These are phyloP conservation scores for Arachis stenosperma DNA, from an alignment of 306 rosid species.

Conservation along the genomic window DNA sequence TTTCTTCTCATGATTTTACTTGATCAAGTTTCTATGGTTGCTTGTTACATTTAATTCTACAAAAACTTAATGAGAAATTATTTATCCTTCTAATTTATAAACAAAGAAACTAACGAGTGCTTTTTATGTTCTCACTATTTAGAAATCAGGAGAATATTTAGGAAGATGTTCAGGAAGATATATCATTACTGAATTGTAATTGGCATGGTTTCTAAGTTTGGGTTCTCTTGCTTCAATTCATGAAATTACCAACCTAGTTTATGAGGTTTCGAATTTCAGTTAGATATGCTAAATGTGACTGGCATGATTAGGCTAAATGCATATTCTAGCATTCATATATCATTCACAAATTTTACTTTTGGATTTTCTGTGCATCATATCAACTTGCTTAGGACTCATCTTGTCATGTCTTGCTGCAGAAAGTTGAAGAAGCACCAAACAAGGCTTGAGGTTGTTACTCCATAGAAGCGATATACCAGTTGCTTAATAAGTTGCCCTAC, in stretches of 20 bases:
- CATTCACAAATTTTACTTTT: slow-evolving; percentile 3
- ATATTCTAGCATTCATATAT: not conserved
- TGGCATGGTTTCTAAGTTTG: not conserved
- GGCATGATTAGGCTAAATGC: too few relatives aligned
- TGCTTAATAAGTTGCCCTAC: slow-evolving; percentile 24
- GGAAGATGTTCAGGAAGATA: too few relatives aligned
- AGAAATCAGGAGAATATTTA: too few relatives aligned
- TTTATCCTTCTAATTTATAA: too few relatives aligned
- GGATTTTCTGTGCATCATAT: slow-evolving; percentile 1
- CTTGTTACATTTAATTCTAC: not conserved
- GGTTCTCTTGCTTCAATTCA: not conserved
- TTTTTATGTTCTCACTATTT: too few relatives aligned
- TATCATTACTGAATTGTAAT: not conserved
- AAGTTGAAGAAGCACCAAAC: too few relatives aligned
- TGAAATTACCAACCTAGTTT: slow-evolving; percentile 8
- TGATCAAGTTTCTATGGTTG: not conserved
- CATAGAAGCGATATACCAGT: not conserved
- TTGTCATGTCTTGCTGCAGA: too few relatives aligned
- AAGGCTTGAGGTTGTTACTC: not conserved
- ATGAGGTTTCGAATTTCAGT: not conserved
- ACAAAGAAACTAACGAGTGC: too few relatives aligned
- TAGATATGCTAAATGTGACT: too few relatives aligned
- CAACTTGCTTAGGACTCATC: not conserved
- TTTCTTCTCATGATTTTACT: not conserved
- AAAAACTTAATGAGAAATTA: not conserved